Percentiles rank a stretch among this genome's conserved stretches.
Conservation (phyloP, 2,329 filamentous ascomycete species). For the Colletotrichum magnum region DNA sequence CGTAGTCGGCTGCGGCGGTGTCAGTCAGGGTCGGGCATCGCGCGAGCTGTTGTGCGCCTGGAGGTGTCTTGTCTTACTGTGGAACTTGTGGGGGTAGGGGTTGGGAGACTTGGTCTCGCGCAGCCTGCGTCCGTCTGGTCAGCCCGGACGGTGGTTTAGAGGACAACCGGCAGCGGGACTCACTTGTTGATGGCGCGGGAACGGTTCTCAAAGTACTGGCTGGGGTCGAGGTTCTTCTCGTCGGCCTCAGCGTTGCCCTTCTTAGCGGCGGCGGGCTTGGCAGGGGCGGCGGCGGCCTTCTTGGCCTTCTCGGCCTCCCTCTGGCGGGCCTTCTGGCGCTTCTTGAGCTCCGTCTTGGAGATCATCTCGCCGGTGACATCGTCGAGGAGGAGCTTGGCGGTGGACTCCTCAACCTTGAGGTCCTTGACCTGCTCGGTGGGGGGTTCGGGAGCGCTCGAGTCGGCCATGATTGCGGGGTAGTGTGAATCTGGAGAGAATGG, state of each 20-base stretch:
- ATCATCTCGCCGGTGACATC: constrained; percentile 91
- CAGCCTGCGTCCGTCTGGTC: constrained; percentile 55
- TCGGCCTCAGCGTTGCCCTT: constrained; percentile 81
- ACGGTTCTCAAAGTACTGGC: constrained; percentile 94
- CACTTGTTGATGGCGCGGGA: constrained; percentile 82
- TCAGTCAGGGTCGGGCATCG: constrained; percentile 37
- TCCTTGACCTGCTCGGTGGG: constrained; percentile 63
- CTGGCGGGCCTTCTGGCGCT: constrained; percentile 91
- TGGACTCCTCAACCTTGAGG: constrained; percentile 34
- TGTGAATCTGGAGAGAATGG: background rate
- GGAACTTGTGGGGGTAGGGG: constrained; percentile 87
- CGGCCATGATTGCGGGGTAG: constrained; percentile 42
- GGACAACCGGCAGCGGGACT: background rate
- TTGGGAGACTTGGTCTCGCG: constrained; percentile 81
- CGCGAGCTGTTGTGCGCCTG: too few species aligned
- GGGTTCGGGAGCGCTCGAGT: constrained; percentile 52
- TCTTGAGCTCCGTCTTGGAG: constrained; percentile 93
- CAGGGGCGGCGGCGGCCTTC: constrained; percentile 79
- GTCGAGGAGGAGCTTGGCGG: constrained; percentile 85
- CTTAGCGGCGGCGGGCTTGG: constrained; percentile 73
- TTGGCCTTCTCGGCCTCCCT: constrained; percentile 90
- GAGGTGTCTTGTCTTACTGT: constrained; percentile 42
- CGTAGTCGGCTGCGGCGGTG: constrained; percentile 80
- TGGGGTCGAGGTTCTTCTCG: constrained; percentile 70
- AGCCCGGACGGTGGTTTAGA: constrained; percentile 71